Evolutionary conservation across 768 basidiomycete genomes (phyloP), one percentile per base, ranked within the genome.

Genomic region (Dacryopinax primogenitus): DNA sequence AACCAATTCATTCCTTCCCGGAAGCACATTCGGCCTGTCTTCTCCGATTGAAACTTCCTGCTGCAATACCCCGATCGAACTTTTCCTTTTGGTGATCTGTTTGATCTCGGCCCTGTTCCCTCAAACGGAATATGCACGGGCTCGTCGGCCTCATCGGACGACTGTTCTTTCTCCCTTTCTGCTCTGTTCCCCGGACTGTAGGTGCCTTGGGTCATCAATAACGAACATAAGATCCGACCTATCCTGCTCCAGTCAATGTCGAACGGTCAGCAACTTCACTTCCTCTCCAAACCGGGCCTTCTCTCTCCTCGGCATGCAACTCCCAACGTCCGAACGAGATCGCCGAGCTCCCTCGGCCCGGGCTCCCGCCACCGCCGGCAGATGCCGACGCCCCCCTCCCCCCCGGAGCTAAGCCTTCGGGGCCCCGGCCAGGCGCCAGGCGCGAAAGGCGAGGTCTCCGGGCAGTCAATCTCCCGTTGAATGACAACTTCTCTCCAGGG

Each of bases 21-120:
- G 37, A 39, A n/a, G 12, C 37, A 39, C 11, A 39, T 39, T 39
- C 37, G 37, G 37, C 37, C n/a, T 39, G 12, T n/a, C 37, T n/a
- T n/a, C 11, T n/a, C 37, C 37, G 37, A 39, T n/a, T n/a, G n/a
- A n/a, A n/a, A n/a, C n/a, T n/a, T n/a, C n/a, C n/a, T n/a, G n/a
- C 37, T 39, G 12, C 37, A 39, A n/a, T 11, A 11, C 37, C 37
- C n/a, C 37, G n/a, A 11, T 39, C 37, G 37, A 39, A n/a, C n/a
- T n/a, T n/a, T n/a, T n/a, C n/a, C 37, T 11, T 39, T 39, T n/a
- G 37, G n/a, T 39, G 12, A 39, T 11, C n/a, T 39, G 37, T n/a
- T n/a, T n/a, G 37, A 39, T 58, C 51, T 58, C 51, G 51, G 51
- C 26, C 51, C 51, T 58, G 32, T 30, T 58, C 6, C 51, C 51